Base-by-base conservation (phyloP, 257 asterid genomes). In the Anisodus tanguticus region DNA sequence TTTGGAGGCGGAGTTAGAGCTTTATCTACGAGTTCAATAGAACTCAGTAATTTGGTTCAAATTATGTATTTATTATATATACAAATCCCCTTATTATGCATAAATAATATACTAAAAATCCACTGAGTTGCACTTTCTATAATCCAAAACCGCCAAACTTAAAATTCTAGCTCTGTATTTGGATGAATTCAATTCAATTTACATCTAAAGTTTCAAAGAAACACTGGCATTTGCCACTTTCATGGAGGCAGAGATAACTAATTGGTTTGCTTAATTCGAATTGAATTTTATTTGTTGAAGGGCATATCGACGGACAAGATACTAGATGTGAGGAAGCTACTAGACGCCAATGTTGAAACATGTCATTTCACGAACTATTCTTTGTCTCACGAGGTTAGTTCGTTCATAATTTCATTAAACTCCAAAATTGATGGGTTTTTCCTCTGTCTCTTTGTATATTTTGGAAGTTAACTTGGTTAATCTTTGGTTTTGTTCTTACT, bases 221-320 rank as follows among this genome's bases (percentile, higher is more conserved):
- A 53, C 11, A 26, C 9, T 15, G 31, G 31, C 64, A 76, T 26
- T 77, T 53, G 49, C 53, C 3, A 0, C 66, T 31, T 31, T 31
- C 35, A 31, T 31, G 35, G 35, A 31, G 35, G 35, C 35, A 31
- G 35, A 31, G 35, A 31, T 31, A 31, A 31, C 35, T 71, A 45
- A 5, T 77, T 37, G 45, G 45, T 41, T 39, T 17, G 62, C 55
- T 57, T 9, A 43, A 0, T 3, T 77, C 3, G 51, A 31, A 4
- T 64, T 66, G 4, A 17, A 6, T 58, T 53, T 69, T 49, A 54
- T 68, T 82, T 60, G 51, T 53, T 85, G 85, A 85, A 94, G 98
- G 97, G 99, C 17, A 94, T 95, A 85, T 95, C 99, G 0, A 95
- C 98, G 70, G 99, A 95, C 87, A 95, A 92, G 88, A 94, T 95